A percentile compares a stretch with the other conserved stretches of the same genome.
phyloP scores from a whole-genome alignment of 805 yeast genomes.

The Barnettozyma siamensis region DNA sequence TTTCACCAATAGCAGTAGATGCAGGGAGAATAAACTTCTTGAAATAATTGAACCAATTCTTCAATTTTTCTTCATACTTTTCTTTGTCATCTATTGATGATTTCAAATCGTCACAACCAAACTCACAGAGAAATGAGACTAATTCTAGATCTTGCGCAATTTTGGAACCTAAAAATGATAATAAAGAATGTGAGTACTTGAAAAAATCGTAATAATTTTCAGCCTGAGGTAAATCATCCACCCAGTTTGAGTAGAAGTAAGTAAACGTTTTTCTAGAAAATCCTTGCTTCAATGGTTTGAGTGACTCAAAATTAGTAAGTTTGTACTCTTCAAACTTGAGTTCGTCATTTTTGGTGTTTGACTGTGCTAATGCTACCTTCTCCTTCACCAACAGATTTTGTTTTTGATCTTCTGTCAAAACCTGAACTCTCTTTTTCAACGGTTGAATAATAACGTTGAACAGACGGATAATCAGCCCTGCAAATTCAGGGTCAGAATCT shows the following conservation, averaged over 20 bases:
- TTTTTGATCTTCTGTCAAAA: slow-evolving; percentile 11
- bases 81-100: slow-evolving; percentile 2
- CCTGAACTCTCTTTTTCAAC: slow-evolving; percentile 29
- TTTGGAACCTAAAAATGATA: slow-evolving; percentile 51
- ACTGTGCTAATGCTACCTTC: slow-evolving; percentile 19
- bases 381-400: slow-evolving; percentile 23
- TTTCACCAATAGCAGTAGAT: slow-evolving; percentile 39
- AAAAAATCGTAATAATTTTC: slow-evolving; percentile 39
- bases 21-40: slow-evolving; percentile 66
- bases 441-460: slow-evolving; percentile 46
- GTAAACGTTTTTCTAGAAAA: slow-evolving; percentile 14
- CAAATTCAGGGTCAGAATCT: slow-evolving; percentile 43
- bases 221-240: slow-evolving; percentile 32
- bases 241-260: slow-evolving; percentile 51
- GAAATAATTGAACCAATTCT: slow-evolving; percentile 53
- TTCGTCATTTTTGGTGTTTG: slow-evolving; percentile 23
- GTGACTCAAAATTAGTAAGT: slow-evolving; percentile 22
- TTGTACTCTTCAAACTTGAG: slow-evolving; percentile 27
- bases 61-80: slow-evolving; percentile 17
- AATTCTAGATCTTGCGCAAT: slow-evolving; percentile 44
- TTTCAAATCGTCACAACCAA: slow-evolving; percentile 40
- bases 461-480: slow-evolving; percentile 42
- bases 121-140: slow-evolving; percentile 54
- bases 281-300: slow-evolving; percentile 26
- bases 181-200: slow-evolving; percentile 39